Evolutionary conservation across 352 stramenopile species (phyloP).

Genomic region (Globisporangium nodosum): DNA sequence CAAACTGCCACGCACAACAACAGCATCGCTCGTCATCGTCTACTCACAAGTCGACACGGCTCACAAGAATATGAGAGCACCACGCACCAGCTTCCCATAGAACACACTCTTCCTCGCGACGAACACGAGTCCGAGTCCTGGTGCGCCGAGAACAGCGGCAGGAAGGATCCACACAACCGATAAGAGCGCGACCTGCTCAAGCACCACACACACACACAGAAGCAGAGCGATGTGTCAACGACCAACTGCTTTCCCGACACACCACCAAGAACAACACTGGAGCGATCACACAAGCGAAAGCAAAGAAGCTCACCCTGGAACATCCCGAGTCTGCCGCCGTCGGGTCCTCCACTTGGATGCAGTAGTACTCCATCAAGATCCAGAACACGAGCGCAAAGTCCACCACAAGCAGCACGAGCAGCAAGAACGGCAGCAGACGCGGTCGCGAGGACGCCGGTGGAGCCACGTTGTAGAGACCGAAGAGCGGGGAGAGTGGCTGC

Average conservation of each 20-base stretch:
- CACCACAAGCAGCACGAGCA: constrained; percentile 61
- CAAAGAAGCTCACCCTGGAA: constrained; percentile 47
- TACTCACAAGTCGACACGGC: no score
- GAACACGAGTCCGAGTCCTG: constrained; percentile 65
- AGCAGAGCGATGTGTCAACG: constrained; percentile 3
- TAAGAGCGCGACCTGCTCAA: constrained; percentile 43
- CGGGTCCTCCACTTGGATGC: constrained; percentile 79
- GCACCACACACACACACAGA: constrained; percentile 7
- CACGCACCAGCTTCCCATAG: constrained; percentile 56
- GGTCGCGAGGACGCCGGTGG: constrained; percentile 10
- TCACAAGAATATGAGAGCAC: not conserved
- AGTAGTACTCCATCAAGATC: constrained; percentile 83
- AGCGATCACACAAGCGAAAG: not conserved
- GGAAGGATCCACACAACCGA: constrained; percentile 61
- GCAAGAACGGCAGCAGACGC: constrained; percentile 36
- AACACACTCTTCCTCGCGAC: constrained; percentile 68
- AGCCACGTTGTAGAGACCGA: constrained; percentile 49
- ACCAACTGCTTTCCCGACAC: not conserved
- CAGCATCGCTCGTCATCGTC: not conserved
- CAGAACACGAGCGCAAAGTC: constrained; percentile 67
- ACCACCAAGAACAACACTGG: not conserved
- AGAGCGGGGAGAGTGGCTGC: constrained; percentile 52
- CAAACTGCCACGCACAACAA: constrained; percentile 21
- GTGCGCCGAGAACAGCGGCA: constrained; percentile 46
- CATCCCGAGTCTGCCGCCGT: constrained; percentile 65